Evolutionary conservation across 768 basidiomycete species (phyloP), one percentile per base, ranked within the genome.

Genomic region (Pleurotus pulmonarius): DNA sequence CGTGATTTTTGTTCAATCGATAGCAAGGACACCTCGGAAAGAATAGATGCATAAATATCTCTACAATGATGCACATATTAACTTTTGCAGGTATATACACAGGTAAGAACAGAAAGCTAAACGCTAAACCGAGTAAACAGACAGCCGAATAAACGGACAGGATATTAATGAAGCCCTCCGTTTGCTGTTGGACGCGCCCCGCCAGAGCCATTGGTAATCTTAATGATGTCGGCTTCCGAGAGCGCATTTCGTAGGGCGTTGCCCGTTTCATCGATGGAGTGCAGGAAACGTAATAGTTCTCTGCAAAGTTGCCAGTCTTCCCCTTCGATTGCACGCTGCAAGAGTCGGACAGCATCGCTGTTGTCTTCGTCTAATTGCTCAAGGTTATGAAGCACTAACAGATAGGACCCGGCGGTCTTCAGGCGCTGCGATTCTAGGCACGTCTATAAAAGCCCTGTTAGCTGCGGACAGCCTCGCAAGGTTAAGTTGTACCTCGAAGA

Each of bases 291-390:
- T 13, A 98, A 73, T 12, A 99, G 77, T 67, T 98, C 96, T 57
- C 90, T 85, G 72, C 91, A 97, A 9, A 99, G 76, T 65, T 92
- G 86, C 87, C 90, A 97, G 51, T 97, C 93, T 58, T 88, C 83
- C 3, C 80, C 83, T 5, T 82, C 81, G 16, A 92, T 78, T 6
- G 94, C 94, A 56, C 80, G 81, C 47, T 81, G 82, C 49, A 99
- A 74, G 20, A 99, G 76, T 38, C 92, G 82, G 22, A 93, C 81
- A 3, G 89, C 93, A 63, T 98, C 92, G 37, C 78, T 80, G 64
- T 85, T 84, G 63, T 83, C 73, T 66, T 90, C 88, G 61, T 94
- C 90, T 49, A 93, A 75, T 59, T 94, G 92, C 65, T 98, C 95
- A 52, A 98, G 80, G 62, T 90, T 94, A 66, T 98, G 95, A 51